phyloP scores from a whole-genome alignment of 2,329 filamentous ascomycete species.

The Rhinocladiella similis region DNA sequence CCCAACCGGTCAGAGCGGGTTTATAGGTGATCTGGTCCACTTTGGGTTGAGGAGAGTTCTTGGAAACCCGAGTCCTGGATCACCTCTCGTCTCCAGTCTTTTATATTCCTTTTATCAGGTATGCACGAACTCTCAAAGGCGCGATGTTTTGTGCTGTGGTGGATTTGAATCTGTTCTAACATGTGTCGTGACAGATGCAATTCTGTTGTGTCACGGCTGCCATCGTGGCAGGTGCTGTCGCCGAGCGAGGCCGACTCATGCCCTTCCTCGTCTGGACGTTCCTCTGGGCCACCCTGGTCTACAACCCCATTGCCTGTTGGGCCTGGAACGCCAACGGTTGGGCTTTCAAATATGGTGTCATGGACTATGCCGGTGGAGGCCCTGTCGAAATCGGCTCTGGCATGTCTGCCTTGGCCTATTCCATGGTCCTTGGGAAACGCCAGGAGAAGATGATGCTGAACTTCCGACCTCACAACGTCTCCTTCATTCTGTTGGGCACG shows the following conservation, averaged over 20 bases:
- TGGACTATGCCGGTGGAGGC: conserved; percentile 95
- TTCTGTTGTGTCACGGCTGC: conserved; percentile 92
- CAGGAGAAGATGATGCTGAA: conserved; percentile 99
- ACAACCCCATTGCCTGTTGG: conserved; percentile 97
- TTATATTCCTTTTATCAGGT: conserved; percentile 94
- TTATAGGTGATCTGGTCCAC: conserved; percentile 86
- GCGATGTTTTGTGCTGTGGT: too few species aligned
- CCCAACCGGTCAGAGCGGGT: conserved; percentile 75
- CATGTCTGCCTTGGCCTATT: conserved; percentile 90
- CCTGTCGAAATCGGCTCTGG: conserved; percentile 97
- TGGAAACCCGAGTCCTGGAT: conserved; percentile 81
- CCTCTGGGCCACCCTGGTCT: conserved; percentile 94
- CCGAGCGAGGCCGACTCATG: conserved; percentile 88
- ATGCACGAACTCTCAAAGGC: too few species aligned
- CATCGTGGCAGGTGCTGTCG: conserved; percentile 87
- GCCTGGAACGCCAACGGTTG: conserved; percentile 94
- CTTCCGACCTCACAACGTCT: conserved; percentile 98
- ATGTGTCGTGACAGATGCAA: conserved; percentile 69
- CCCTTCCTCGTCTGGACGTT: conserved; percentile 95
- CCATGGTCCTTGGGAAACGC: conserved; percentile 88
- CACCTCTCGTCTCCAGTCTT: conserved; percentile 81
- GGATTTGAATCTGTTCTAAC: not conserved
- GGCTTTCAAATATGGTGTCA: conserved; percentile 84
- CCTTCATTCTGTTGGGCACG: conserved; percentile 91
- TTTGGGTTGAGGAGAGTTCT: conserved; percentile 87